These are phyloP conservation scores for Epithele typhae DNA, from an alignment of 768 basidiomycete species.

Conservation along the genomic window DNA sequence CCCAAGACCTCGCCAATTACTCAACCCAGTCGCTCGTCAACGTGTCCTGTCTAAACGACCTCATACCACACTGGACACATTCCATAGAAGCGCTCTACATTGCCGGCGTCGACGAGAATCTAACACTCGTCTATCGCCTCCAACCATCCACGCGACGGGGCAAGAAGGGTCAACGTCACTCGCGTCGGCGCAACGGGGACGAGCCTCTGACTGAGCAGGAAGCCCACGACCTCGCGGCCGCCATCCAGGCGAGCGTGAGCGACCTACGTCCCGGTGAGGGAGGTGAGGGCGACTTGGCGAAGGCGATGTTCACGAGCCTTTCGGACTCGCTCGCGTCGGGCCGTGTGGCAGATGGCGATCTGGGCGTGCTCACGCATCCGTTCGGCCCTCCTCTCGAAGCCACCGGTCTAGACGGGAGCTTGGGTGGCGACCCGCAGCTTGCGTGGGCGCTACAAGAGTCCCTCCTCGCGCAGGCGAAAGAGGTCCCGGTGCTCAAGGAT, in stretches of 20 bases:
- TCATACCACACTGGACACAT: slow-evolving; percentile 30
- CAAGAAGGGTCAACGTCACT: background rate
- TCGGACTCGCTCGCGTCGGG: slow-evolving; percentile 7
- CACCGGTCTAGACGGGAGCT: background rate
- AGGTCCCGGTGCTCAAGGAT: slow-evolving; percentile 1
- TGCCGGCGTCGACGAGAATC: slow-evolving; percentile 32
- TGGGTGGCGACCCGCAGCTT: slow-evolving; percentile 17
- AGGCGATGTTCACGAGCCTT: slow-evolving; percentile 21
- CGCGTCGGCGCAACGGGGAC: background rate
- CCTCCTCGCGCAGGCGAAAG: slow-evolving; percentile 10
- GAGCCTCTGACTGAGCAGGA: slow-evolving; percentile 23
- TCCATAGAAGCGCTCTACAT: slow-evolving; percentile 22
- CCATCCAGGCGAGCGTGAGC: slow-evolving; percentile 43
- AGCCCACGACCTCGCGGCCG: slow-evolving; percentile 39
- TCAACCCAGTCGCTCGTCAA: background rate
- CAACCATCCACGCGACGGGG: slow-evolving; percentile 4
- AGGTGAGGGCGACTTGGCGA: slow-evolving; percentile 14
- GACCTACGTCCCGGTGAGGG: slow-evolving; percentile 16
- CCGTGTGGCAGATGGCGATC: background rate
- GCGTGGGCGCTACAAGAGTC: slow-evolving; percentile 30
- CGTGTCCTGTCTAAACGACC: slow-evolving; percentile 25
- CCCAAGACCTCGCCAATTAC: background rate
- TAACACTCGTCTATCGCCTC: slow-evolving; percentile 50
- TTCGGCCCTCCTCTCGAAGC: slow-evolving; percentile 4
- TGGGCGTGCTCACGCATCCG: slow-evolving; percentile 3